A percentile compares a stretch with the other conserved stretches of the same genome.
Conservation (phyloP, 2,329 filamentous ascomycete genomes). For the Cryoendolithus antarcticus region DNA sequence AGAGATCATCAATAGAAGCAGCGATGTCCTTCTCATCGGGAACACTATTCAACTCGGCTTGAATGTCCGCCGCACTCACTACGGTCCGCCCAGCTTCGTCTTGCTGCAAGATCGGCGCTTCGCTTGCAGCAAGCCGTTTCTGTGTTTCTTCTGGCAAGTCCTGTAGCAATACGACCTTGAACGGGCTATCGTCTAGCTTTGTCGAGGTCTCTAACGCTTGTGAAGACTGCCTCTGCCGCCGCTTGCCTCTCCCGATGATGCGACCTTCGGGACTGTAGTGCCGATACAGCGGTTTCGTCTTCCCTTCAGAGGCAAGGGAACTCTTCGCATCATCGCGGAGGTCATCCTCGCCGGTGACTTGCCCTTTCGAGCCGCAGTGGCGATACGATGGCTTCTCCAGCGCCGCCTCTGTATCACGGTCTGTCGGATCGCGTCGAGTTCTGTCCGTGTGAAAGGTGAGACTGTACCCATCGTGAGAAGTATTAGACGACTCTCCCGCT, state of each 20-base stretch:
- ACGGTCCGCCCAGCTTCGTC: conserved; percentile 2
- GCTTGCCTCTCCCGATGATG: conserved; percentile 16
- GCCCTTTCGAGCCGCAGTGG: too few relatives aligned
- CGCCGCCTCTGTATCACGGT: too few relatives aligned
- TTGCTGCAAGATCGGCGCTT: neutral
- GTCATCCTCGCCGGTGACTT: too few relatives aligned
- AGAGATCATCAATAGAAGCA: conserved; percentile 17
- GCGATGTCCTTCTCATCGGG: conserved; percentile 16
- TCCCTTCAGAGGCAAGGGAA: neutral
- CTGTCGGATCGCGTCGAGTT: too few relatives aligned
- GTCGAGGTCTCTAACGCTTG: conserved; percentile 9
- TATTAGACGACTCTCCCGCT: too few relatives aligned
- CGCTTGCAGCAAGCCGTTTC: neutral
- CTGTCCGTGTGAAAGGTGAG: too few relatives aligned
- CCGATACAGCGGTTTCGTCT: neutral
- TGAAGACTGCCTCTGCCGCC: conserved; percentile 14
- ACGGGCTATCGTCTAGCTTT: too few relatives aligned
- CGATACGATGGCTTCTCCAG: too few relatives aligned
- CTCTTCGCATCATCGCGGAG: neutral
- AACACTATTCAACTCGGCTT: conserved; percentile 7
- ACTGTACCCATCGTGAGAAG: too few relatives aligned
- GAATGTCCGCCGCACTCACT: conserved; percentile 13
- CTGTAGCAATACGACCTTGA: conserved; percentile 6
- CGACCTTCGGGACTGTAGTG: conserved; percentile 5
- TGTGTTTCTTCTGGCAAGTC: conserved; percentile 2